A percentile compares a stretch with the other conserved stretches of the same genome.
These are phyloP conservation scores for Vaccinium darrowii DNA, from an alignment of 148 eudicot species.

Conservation along the genomic window DNA sequence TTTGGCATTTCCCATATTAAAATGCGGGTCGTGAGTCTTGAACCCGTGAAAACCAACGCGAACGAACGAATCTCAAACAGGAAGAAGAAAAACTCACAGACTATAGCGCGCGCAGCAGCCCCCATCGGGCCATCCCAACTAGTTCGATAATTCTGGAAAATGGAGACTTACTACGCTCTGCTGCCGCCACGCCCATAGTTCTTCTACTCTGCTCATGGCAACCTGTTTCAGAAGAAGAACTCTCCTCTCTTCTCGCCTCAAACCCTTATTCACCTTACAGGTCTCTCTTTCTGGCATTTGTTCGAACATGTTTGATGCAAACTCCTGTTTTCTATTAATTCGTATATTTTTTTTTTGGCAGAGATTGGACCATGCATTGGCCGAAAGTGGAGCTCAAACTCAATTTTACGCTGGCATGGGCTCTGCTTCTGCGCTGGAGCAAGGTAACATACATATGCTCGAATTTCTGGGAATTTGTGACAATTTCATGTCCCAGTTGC, in stretches of 20 bases:
- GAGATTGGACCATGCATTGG: conserved; percentile 21
- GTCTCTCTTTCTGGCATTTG: conserved; percentile 33
- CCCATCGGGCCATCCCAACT: not conserved
- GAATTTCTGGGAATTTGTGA: not conserved
- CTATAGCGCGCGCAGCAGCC: not conserved
- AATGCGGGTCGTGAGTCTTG: not conserved
- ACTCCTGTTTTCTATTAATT: not conserved
- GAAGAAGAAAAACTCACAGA: no score
- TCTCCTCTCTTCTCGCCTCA: conserved; percentile 24
- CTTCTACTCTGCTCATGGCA: not conserved
- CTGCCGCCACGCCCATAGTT: conserved; percentile 6
- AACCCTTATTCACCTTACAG: conserved; percentile 24
- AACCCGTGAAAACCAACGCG: not conserved
- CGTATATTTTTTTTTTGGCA: not conserved
- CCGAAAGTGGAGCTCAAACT: conserved; percentile 21
- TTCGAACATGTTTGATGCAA: conserved; percentile 34
- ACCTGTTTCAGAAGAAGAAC: conserved; percentile 14
- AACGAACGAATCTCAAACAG: not conserved
- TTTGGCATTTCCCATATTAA: no score
- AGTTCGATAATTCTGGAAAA: not conserved
- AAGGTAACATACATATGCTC: not conserved
- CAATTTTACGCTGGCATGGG: conserved; percentile 9
- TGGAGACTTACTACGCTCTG: not conserved
- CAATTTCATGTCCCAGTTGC: not conserved
- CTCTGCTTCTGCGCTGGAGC: conserved; percentile 19